Evolutionary conservation across 192 early-diverging fungal species (phyloP).

Genomic region (Coemansia sp.): DNA sequence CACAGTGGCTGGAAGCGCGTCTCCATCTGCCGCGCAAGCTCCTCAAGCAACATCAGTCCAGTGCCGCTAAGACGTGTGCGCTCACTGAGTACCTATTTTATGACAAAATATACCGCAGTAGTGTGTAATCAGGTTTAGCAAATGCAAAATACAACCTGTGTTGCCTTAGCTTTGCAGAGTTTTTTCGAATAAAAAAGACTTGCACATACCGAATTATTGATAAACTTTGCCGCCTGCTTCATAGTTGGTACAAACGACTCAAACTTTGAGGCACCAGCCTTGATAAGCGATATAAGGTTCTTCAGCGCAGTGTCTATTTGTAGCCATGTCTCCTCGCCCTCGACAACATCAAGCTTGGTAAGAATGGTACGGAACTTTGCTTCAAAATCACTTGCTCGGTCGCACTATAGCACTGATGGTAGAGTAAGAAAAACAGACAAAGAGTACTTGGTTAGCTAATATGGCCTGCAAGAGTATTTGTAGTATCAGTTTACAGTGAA

Average conservation of each 20-base stretch:
- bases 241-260: constrained; percentile 53
- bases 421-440: neutral
- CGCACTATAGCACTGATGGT: constrained; percentile 32
- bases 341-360: constrained; percentile 50
- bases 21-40: constrained; percentile 60
- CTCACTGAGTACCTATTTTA: constrained; percentile 65
- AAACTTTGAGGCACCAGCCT: constrained; percentile 42
- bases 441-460: neutral
- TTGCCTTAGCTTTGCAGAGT: neutral
- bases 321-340: constrained; percentile 72
- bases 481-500: too few relatives aligned
- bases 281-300: constrained; percentile 47
- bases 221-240: constrained; percentile 52
- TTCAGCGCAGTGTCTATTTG: constrained; percentile 61
- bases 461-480: too few relatives aligned
- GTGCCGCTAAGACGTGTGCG: constrained; percentile 73
- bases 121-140: neutral
- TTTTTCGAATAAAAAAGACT: neutral
- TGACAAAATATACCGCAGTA: neutral
- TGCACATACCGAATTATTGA: constrained; percentile 57
- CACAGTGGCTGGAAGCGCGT: constrained; percentile 60
- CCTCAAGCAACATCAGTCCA: constrained; percentile 64
- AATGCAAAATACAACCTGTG: neutral
- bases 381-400: constrained; percentile 50
- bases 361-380: constrained; percentile 41